These are phyloP conservation scores for Exophiala aquamarina DNA, from an alignment of 2,329 filamentous ascomycete genomes.

Conservation along the genomic window DNA sequence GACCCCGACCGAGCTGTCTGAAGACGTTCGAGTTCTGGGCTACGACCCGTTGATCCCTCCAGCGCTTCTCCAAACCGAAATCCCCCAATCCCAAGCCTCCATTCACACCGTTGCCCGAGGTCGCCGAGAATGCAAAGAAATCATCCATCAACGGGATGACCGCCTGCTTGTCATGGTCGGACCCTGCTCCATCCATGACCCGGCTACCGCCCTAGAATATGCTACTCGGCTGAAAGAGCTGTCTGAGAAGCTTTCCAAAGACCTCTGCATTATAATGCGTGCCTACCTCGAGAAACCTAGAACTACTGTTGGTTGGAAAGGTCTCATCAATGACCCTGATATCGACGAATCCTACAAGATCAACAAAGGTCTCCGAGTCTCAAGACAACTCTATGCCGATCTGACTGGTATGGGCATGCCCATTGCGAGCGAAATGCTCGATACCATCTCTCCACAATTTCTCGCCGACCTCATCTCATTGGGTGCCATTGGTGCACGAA, in stretches of 20 bases:
- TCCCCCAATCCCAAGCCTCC: slow-evolving; percentile 56
- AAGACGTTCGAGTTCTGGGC: slow-evolving; percentile 64
- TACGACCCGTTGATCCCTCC: slow-evolving; percentile 93
- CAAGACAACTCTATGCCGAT: slow-evolving; percentile 89
- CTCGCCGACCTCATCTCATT: slow-evolving; percentile 87
- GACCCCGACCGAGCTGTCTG: slow-evolving; percentile 20
- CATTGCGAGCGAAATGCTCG: slow-evolving; percentile 94
- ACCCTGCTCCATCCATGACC: slow-evolving; percentile 97
- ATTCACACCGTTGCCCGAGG: slow-evolving; percentile 56
- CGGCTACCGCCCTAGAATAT: slow-evolving; percentile 86
- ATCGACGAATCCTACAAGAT: slow-evolving; percentile 99
- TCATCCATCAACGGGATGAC: slow-evolving; percentile 62
- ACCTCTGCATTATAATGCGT: slow-evolving; percentile 94
- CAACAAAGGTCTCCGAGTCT: slow-evolving; percentile 89
- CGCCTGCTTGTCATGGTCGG: slow-evolving; percentile 79
- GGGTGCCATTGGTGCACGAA: slow-evolving; percentile 91
- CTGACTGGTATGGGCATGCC: slow-evolving; percentile 92
- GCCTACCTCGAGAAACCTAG: slow-evolving; percentile 98
- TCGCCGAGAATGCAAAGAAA: slow-evolving; percentile 60
- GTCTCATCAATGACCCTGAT: slow-evolving; percentile 96
- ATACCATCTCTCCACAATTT: slow-evolving; percentile 97
- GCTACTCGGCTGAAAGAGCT: slow-evolving; percentile 77
- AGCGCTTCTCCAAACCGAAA: slow-evolving; percentile 92
- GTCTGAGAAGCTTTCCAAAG: slow-evolving; percentile 84
- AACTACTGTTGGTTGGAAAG: slow-evolving; percentile 98